These are phyloP conservation scores for Physcomitrium patens DNA, from an alignment of 225 moss, liverwort and hornwort genomes.

Conservation along the genomic window DNA sequence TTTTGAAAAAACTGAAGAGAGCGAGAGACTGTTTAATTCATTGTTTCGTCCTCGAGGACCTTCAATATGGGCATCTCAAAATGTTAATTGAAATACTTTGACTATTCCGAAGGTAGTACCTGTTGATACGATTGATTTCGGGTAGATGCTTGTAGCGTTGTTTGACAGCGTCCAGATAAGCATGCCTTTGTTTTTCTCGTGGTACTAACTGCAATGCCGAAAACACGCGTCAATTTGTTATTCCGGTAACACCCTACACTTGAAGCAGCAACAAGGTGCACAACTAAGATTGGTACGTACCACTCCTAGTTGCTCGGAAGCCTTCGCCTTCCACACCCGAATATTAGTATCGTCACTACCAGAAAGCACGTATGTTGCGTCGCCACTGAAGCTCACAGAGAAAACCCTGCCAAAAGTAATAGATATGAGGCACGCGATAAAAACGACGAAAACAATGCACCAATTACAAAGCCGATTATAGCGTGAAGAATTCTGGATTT, in stretches of 20 bases:
- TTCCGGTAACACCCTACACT: neutral
- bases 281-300: slow-evolving; percentile 40
- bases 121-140: slow-evolving; percentile 87
- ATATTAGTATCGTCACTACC: slow-evolving; percentile 99
- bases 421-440: slow-evolving; percentile 27
- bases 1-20: neutral
- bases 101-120: slow-evolving; percentile 43
- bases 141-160: slow-evolving; percentile 91
- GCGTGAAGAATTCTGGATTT: neutral
- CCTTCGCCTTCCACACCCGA: slow-evolving; percentile 92
- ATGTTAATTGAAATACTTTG: neutral
- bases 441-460: slow-evolving; percentile 7
- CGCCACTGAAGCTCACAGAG: slow-evolving; percentile 81
- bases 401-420: slow-evolving; percentile 74
- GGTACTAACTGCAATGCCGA: slow-evolving; percentile 77
- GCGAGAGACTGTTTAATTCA: no score
- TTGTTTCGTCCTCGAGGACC: neutral
- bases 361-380: slow-evolving; percentile 82
- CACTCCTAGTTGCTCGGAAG: slow-evolving; percentile 96
- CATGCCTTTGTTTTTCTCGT: slow-evolving; percentile 93
- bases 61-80: neutral
- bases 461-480: neutral
- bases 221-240: slow-evolving; percentile 17
- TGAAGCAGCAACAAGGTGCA: neutral
- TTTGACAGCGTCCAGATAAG: slow-evolving; percentile 81